Percentiles rank a stretch among this genome's conserved stretches.
Conservation (phyloP, 2,329 filamentous ascomycete species). For the Cercospora citrullina region DNA sequence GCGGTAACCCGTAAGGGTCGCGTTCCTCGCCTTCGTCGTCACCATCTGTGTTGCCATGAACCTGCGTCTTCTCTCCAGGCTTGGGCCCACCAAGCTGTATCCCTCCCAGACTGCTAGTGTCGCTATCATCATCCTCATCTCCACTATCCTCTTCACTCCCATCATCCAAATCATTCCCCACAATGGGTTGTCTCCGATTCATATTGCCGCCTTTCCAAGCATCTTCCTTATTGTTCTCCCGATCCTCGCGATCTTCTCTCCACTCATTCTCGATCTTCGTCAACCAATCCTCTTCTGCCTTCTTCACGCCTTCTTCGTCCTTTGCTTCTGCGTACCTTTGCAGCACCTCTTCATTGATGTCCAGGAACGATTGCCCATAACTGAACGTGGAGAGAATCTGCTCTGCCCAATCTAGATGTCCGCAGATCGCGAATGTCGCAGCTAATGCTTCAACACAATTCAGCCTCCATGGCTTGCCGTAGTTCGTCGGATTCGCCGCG, state of each 20-base stretch:
- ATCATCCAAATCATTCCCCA: slow-evolving; percentile 53
- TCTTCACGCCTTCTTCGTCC: slow-evolving; percentile 79
- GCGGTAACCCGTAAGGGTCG: slow-evolving; percentile 75
- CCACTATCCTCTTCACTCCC: slow-evolving; percentile 43
- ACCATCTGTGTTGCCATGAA: slow-evolving; percentile 44
- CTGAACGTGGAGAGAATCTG: slow-evolving; percentile 80
- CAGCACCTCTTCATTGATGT: slow-evolving; percentile 82
- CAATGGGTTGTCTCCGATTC: slow-evolving; percentile 62
- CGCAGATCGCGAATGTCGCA: slow-evolving; percentile 90
- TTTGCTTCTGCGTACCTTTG: slow-evolving; percentile 82
- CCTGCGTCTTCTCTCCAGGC: slow-evolving; percentile 54
- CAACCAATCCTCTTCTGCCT: slow-evolving; percentile 83
- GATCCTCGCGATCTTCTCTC: slow-evolving; percentile 69
- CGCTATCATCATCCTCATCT: slow-evolving; percentile 44
- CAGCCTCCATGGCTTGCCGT: slow-evolving; percentile 89
- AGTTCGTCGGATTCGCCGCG: slow-evolving; percentile 95
- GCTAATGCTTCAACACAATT: slow-evolving; percentile 96
- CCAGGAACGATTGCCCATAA: slow-evolving; percentile 83
- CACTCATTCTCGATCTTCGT: slow-evolving; percentile 88
- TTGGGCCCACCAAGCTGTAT: slow-evolving; percentile 40
- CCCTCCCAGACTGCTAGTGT: slow-evolving; percentile 39
- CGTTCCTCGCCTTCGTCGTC: slow-evolving; percentile 52
- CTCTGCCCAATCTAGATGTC: slow-evolving; percentile 86
- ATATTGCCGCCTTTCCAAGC: slow-evolving; percentile 90
- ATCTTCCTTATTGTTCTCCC: slow-evolving; percentile 63